Conservation (phyloP, 257 asterid species). For the Orobanche coerulescens region DNA sequence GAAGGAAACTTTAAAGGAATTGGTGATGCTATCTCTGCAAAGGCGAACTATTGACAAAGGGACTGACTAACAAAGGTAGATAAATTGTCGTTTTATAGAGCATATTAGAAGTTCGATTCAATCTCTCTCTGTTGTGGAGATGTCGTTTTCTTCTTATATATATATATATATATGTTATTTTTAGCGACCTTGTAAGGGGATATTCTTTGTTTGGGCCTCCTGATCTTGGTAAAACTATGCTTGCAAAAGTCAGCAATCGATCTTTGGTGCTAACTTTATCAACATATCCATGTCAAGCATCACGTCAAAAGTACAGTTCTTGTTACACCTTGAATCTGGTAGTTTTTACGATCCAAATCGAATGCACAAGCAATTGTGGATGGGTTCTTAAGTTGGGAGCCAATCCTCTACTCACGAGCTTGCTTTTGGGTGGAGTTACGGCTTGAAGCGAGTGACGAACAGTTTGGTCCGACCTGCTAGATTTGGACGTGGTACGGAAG, state of each 20-base stretch:
- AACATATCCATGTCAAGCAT: conserved; percentile 92
- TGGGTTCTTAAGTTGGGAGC: no score
- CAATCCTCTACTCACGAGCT: no score
- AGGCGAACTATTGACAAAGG: conserved; percentile 86
- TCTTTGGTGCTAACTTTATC: conserved; percentile 84
- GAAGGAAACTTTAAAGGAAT: conserved; percentile 82
- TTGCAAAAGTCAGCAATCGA: conserved; percentile 96
- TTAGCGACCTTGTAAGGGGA: conserved; percentile 86
- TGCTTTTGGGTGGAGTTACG: no score
- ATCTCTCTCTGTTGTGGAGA: conserved; percentile 9
- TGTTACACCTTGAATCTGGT: conserved; percentile 11
- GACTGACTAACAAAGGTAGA: conserved; percentile 78
- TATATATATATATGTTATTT: conserved; percentile 11
- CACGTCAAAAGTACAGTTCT: conserved; percentile 55
- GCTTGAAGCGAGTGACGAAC: no score
- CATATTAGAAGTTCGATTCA: conserved; percentile 3
- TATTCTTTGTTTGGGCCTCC: conserved; percentile 93
- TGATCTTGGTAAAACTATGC: conserved; percentile 88
- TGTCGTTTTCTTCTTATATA: conserved; percentile 18
- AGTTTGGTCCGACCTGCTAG: no score
- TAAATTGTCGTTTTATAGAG: conserved; percentile 1
- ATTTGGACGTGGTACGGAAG: no score
- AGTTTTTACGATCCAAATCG: no score
- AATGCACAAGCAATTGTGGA: no score
- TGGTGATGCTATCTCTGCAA: conserved; percentile 88